Percentiles rank a stretch among this genome's conserved stretches.
Evolutionary conservation across 768 basidiomycete species (phyloP).

Genomic region (Cystobasidiopsis lactophilus): DNA sequence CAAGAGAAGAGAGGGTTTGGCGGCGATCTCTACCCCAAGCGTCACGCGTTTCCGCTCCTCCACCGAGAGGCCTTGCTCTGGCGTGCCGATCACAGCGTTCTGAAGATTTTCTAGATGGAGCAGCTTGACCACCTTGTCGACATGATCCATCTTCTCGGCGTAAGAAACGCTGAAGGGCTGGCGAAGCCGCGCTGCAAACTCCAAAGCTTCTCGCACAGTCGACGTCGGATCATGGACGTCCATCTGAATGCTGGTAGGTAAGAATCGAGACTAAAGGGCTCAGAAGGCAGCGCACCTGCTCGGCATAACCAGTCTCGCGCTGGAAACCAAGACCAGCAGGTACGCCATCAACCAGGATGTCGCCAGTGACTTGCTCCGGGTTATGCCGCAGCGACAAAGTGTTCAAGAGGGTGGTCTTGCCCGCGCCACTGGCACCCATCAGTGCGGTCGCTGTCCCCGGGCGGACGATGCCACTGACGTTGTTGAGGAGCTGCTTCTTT

Average conservation of each 20-base stretch:
- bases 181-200: slow-evolving; percentile 26
- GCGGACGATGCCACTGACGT: slow-evolving; percentile 27
- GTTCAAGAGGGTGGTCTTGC: slow-evolving; percentile 26
- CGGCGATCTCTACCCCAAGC: too few relatives aligned
- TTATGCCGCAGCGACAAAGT: slow-evolving; percentile 17
- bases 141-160: slow-evolving; percentile 25
- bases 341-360: slow-evolving; percentile 27
- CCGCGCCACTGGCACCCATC: slow-evolving; percentile 31
- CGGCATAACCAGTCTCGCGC: background rate
- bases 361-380: slow-evolving; percentile 28
- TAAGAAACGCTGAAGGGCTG: slow-evolving; percentile 23
- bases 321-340: slow-evolving; percentile 2
- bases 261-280: too few relatives aligned
- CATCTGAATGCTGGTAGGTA: too few relatives aligned
- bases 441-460: slow-evolving; percentile 29
- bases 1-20: too few relatives aligned
- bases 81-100: slow-evolving; percentile 29
- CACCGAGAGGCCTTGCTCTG: slow-evolving; percentile 25
- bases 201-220: slow-evolving; percentile 29
- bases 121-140: slow-evolving; percentile 26
- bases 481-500: slow-evolving; percentile 13
- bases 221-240: slow-evolving; percentile 23
- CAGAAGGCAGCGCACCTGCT: too few relatives aligned
- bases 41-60: slow-evolving; percentile 37
- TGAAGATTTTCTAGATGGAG: slow-evolving; percentile 27